Evolutionary conservation across 164 flowering plant genomes (phyloP), one percentile per base, ranked within the genome.

Genomic region (Umbilicus rupestris): DNA sequence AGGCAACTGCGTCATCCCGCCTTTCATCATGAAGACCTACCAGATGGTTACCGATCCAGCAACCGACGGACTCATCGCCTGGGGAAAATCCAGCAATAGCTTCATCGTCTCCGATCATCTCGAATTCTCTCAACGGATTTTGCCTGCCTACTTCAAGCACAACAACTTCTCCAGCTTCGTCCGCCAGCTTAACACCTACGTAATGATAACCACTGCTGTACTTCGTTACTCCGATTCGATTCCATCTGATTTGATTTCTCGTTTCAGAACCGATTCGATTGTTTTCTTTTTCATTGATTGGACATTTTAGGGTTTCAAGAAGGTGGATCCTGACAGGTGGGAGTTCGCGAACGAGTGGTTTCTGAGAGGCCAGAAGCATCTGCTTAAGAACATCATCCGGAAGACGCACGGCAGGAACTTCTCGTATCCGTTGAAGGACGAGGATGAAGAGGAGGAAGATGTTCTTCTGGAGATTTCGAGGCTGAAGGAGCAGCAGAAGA

Each of bases 261-360:
- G 19, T 9, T 24, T 22, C 7, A 4, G 22, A 47, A 24, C 5
- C 2, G 58, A 22, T 52, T 24, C 22, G 22, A 45, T 45, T 49
- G 24, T 20, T 24, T 22, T 22, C 3, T 26, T 26, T 12, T 19
- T 41, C 0, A 6, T 41, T 41, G 44, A 41, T 41, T 41, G 44
- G 44, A 14, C 2, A 2, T 41, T 39, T 62, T 60, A 92, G 98
- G 98, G 98, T 29, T 92, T 92, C 72, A 81, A 90, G 78, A 92
- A 92, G 76, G 96, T 92, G 70, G 97, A 92, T 79, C 96, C 98
- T n/a, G 97, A 93, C 66, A 84, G 97, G 39, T 90, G 96, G 97
- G 98, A 93, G 75, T 93, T 93, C 73, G 98, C 98, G 50, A 93
- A 93, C 69, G 98, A 93, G 78, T 93, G 96, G n/a, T 93, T 93